phyloP scores from a whole-genome alignment of 345 rosid genomes.

The Boechera retrofracta region DNA sequence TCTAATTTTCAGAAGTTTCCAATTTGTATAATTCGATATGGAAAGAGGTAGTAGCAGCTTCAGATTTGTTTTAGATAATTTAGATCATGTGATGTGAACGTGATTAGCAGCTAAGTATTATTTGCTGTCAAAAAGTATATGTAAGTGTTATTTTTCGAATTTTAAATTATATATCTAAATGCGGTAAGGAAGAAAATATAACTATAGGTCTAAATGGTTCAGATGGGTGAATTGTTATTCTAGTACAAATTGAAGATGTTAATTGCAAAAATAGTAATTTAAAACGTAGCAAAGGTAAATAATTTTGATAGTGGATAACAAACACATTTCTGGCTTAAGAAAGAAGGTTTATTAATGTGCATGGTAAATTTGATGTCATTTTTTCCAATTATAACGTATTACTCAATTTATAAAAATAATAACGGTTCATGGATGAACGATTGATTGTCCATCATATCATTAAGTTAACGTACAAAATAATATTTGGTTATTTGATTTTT shows the following conservation, averaged over 20 bases:
- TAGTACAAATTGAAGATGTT: background rate
- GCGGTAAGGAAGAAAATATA: too few species aligned
- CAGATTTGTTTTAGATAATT: conserved; percentile 22
- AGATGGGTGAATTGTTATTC: background rate
- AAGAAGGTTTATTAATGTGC: background rate
- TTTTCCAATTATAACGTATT: background rate
- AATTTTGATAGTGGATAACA: background rate
- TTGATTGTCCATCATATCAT: background rate
- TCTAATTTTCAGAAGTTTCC: conserved; percentile 31
- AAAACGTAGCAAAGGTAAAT: background rate
- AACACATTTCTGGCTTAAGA: background rate
- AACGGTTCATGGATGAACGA: too few species aligned
- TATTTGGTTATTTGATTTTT: background rate
- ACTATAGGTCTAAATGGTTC: background rate
- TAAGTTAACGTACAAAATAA: background rate
- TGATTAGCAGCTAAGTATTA: conserved; percentile 38
- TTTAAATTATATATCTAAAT: conserved; percentile 13
- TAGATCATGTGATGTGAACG: conserved; percentile 40
- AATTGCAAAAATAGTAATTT: background rate
- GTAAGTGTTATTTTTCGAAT: background rate
- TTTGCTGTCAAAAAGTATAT: conserved; percentile 5
- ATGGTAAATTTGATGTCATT: too few species aligned
- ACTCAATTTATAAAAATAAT: background rate
- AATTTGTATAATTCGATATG: conserved; percentile 41
- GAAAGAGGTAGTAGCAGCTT: background rate